Base-by-base conservation (phyloP, 805 yeast species). In the Peterozyma toletana region DNA sequence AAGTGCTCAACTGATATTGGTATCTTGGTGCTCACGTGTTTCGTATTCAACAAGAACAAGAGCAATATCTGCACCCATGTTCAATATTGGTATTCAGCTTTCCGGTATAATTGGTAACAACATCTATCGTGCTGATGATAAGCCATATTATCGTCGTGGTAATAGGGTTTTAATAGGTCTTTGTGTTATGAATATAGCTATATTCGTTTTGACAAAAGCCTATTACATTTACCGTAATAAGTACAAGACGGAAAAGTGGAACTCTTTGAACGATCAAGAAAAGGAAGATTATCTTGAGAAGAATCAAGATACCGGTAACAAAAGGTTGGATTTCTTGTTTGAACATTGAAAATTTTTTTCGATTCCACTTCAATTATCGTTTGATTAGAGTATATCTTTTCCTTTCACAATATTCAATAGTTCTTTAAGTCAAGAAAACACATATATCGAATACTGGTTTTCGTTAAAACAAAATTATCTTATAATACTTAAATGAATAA, bases 21-120 rank as follows among this genome's bases (percentile, higher is more conserved):
- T 77, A 27, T 64, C 75, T 29, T 77, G 86, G 80, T 71, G 78
- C 44, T 79, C 88, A 0, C 58, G 75, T 29, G 81, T 80, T 51
- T 71, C 86, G 9, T 75, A 77, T 55, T 68, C 82, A 1, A 83
- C 83, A 27, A 61, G 81, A 14, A 64, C 77, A 2, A 65, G 90
- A 51, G 75, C 88, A 0, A 78, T 83, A 4, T 71, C 83, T 11
- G 77, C 86, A 0, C 79, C 88, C 0, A 45, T 83, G 39, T 80
- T 75, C 54, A 83, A 82, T 53, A 79, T 81, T 68, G 73, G 70
- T 56, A 77, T 76, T 1, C 89, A 83, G 54, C 64, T 77, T 0
- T 83, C 78, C 1, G 58, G 66, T 16, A 77, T 83, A 39, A 62
- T 74, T 9, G 63, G 78, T 3, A 63, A 79, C 9, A 75, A 81